Conservation (phyloP, 768 basidiomycete genomes). For the Calocybe cyanea region DNA sequence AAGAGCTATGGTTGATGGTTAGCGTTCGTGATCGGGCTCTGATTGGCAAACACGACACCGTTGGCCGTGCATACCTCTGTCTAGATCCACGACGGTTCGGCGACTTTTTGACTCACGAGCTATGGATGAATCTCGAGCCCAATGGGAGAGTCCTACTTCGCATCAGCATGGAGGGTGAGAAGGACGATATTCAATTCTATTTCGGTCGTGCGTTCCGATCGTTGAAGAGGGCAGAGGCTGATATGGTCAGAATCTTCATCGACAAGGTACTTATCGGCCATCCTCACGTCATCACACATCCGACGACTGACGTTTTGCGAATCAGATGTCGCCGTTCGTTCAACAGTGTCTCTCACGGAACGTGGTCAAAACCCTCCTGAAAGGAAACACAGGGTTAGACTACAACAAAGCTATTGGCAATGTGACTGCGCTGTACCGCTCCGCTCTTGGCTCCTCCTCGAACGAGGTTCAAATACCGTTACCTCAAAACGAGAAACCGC, state of each 20-base stretch:
- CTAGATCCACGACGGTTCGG: constrained; percentile 86
- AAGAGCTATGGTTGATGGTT: constrained; percentile 95
- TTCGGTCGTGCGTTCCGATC: constrained; percentile 95
- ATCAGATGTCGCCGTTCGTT: constrained; percentile 91
- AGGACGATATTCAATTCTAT: constrained; percentile 96
- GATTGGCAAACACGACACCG: constrained; percentile 88
- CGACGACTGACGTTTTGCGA: neutral
- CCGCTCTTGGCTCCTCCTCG: constrained; percentile 63
- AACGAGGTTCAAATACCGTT: constrained; percentile 77
- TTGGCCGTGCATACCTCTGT: constrained; percentile 89
- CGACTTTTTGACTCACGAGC: constrained; percentile 86
- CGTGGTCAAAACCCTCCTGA: constrained; percentile 76
- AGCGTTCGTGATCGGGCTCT: constrained; percentile 89
- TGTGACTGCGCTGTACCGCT: constrained; percentile 76
- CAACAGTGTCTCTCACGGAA: constrained; percentile 77
- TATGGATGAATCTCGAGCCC: constrained; percentile 89
- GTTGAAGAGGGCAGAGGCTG: constrained; percentile 87
- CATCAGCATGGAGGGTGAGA: constrained; percentile 98
- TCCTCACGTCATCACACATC: neutral
- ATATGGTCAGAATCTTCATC: constrained; percentile 94
- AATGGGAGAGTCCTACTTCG: constrained; percentile 82
- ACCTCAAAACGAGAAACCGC: constrained; percentile 69
- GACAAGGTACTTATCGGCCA: constrained; percentile 70
- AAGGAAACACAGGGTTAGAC: constrained; percentile 59
- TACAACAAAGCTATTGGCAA: constrained; percentile 89